These are phyloP conservation scores for Aphanomyces stellatus DNA, from an alignment of 352 stramenopile genomes.

Conservation along the genomic window DNA sequence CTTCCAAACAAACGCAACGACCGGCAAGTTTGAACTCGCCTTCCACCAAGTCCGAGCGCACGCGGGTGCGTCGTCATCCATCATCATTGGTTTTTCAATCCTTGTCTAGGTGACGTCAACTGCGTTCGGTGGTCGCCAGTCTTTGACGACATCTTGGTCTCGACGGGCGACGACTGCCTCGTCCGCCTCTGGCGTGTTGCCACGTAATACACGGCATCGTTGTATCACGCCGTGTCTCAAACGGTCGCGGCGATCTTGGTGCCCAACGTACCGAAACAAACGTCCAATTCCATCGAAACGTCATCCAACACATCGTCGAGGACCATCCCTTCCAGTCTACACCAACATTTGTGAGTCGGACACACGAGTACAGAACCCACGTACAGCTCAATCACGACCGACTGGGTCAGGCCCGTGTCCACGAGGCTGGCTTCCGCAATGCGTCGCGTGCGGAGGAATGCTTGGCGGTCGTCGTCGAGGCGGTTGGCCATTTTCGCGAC, in stretches of 20 bases:
- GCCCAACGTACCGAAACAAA: conserved; percentile 5
- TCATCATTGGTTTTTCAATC: conserved; percentile 24
- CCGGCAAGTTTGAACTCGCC: conserved; percentile 52
- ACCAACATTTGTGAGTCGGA: background rate
- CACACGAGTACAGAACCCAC: background rate
- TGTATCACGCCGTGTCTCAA: too few species aligned
- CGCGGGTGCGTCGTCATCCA: conserved; percentile 19
- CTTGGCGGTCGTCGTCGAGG: background rate
- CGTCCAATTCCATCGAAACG: background rate
- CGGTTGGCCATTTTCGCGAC: background rate
- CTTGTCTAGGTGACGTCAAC: conserved; percentile 52
- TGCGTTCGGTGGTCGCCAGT: conserved; percentile 67
- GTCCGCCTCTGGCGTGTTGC: conserved; percentile 45
- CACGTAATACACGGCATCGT: background rate
- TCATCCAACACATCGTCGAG: background rate
- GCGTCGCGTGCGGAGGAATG: background rate
- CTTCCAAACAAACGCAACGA: conserved; percentile 46
- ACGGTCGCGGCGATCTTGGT: conserved; percentile 3
- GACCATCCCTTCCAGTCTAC: conserved; percentile 8
- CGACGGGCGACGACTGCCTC: conserved; percentile 47
- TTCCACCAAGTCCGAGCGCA: conserved; percentile 52
- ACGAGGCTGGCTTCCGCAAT: conserved; percentile 1
- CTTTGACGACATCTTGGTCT: conserved; percentile 44
- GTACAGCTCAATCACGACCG: conserved; percentile 14
- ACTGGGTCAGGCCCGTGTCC: conserved; percentile 2